Base-by-base conservation (phyloP, 495 filamentous ascomycete genomes). In the Penicillium angulare region DNA sequence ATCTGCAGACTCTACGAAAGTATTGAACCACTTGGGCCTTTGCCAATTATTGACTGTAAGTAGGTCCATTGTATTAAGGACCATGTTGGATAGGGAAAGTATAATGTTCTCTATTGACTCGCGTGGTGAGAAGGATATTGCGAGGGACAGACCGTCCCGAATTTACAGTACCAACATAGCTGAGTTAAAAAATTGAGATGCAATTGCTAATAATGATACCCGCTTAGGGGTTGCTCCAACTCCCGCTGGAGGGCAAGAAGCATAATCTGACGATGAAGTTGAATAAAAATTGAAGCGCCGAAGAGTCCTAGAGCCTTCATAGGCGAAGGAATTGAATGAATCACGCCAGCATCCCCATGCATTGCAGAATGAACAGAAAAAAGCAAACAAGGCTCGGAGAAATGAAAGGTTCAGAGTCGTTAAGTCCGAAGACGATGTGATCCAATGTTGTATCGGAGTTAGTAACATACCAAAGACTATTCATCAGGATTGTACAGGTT, bases 401-500 rank as follows among this genome's bases (percentile, higher is more conserved):
- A 17, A 58, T 65, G 51, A 42, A 42, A 55, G 26, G 43, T 61
- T 54, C 50, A 63, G 49, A 63, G 49, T 60, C 55, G 52, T 64
- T 53, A 57, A 35, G 49, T 63, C 16, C 9, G 44, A 47, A 13
- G 23, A 8, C 7, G 33, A 24, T 35, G 17, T 9, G 13, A 26
- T 38, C 33, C 16, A 3, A 34, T 7, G 23, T n/a, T 35, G n/a
- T 15, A 21, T 5, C n/a, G 17, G 4, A 13, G 18, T 20, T 31
- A 40, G n/a, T 22, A 24, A 21, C 33, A 21, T 17, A 29, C 22
- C 15, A 15, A 36, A 3, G 32, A 53, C 57, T 73, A 86, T 71
- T 87, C 85, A 44, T 86, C 85, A 29, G 72, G 69, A 29, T 74
- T 79, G 59, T 84, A 89, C 51, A 89, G 65, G 53, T 88, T 84